phyloP scores from a whole-genome alignment of 2,329 filamentous ascomycete species.

The Exophiala bonariae region DNA sequence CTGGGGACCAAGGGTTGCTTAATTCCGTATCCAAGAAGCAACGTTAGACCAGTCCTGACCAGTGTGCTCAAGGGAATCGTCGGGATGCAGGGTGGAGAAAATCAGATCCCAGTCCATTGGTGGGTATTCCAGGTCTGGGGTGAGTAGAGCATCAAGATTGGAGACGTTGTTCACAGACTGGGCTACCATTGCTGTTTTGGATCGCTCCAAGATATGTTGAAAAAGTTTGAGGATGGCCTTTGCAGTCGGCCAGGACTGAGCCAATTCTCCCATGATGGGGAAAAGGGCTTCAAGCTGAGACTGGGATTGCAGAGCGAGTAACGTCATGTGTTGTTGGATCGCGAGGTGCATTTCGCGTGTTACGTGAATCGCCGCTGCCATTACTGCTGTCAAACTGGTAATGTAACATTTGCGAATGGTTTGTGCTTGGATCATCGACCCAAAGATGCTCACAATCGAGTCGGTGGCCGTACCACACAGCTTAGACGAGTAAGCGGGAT shows the following conservation, averaged over 20 bases:
- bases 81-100: background rate
- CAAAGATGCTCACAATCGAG: background rate
- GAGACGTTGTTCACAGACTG: background rate
- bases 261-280: background rate
- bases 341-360: background rate
- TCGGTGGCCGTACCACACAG: background rate
- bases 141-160: background rate
- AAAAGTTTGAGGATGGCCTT: background rate
- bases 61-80: too few species aligned
- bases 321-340: background rate
- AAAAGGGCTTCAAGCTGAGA: background rate
- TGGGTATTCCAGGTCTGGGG: background rate
- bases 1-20: too few species aligned
- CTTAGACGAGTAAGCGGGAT: background rate
- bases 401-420: background rate
- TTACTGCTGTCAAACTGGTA: conserved; percentile 1
- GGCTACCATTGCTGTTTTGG: background rate
- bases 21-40: too few species aligned
- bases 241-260: background rate
- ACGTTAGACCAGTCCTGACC: too few species aligned
- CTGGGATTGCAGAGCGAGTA: background rate
- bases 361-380: conserved; percentile 2
- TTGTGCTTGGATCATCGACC: background rate
- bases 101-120: background rate
- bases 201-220: background rate